Conservation (phyloP, 805 yeast species). For the Candida corydali region DNA sequence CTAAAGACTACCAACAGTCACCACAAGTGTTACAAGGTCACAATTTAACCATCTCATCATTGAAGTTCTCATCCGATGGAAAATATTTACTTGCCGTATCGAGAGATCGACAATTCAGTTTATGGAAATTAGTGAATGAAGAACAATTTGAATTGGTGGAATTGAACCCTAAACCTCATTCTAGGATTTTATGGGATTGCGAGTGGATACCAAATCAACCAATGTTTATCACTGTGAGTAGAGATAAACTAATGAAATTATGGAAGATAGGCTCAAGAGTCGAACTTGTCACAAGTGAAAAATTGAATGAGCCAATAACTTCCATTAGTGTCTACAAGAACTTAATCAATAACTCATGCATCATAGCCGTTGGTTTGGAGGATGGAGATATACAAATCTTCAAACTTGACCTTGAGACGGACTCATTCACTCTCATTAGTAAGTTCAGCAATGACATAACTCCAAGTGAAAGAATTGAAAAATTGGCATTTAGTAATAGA, state of each 20-base stretch:
- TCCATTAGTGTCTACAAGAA: slow-evolving; percentile 50
- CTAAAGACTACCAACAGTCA: slow-evolving; percentile 50
- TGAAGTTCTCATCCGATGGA: slow-evolving; percentile 70
- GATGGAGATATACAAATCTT: slow-evolving; percentile 55
- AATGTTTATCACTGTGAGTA: slow-evolving; percentile 75
- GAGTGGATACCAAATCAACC: slow-evolving; percentile 64
- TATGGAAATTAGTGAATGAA: slow-evolving; percentile 55
- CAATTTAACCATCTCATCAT: slow-evolving; percentile 77
- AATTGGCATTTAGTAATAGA: slow-evolving; percentile 52
- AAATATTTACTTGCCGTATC: slow-evolving; percentile 69
- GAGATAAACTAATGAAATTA: slow-evolving; percentile 75
- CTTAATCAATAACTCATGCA: slow-evolving; percentile 12
- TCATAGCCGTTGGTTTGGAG: slow-evolving; percentile 68
- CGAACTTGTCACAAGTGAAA: slow-evolving; percentile 35
- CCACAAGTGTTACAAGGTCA: slow-evolving; percentile 57
- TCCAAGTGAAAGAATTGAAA: slow-evolving; percentile 61
- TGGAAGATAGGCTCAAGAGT: slow-evolving; percentile 53
- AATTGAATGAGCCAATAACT: slow-evolving; percentile 58
- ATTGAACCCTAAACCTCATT: slow-evolving; percentile 70
- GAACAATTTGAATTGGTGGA: slow-evolving; percentile 38
- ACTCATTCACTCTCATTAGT: slow-evolving; percentile 17
- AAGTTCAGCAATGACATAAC: slow-evolving; percentile 36
- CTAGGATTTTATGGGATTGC: slow-evolving; percentile 93
- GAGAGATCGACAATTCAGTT: slow-evolving; percentile 80
- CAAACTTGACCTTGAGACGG: slow-evolving; percentile 28